phyloP scores from a whole-genome alignment of 176 grass and related monocot genomes.

The Avena atlantica region DNA sequence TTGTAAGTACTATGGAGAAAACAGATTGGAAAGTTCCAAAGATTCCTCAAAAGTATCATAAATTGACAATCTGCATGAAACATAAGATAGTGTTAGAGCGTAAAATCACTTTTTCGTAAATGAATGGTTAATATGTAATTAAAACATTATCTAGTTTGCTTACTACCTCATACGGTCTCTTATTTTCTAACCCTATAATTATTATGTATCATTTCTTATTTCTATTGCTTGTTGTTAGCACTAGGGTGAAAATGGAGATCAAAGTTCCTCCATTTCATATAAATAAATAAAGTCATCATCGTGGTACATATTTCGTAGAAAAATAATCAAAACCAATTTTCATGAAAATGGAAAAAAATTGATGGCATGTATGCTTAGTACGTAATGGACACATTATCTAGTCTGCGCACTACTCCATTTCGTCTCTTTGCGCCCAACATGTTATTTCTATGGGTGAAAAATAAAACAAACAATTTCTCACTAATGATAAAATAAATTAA shows the following conservation, averaged over 20 bases:
- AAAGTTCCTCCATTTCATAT: neutral
- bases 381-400: neutral
- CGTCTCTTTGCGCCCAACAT: neutral
- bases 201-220: no score
- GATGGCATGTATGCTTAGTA: neutral
- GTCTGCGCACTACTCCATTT: neutral
- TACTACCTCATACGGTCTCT: no score
- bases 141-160: no score
- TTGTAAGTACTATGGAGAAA: neutral
- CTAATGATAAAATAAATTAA: neutral
- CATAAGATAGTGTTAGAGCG: no score
- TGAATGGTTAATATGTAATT: no score
- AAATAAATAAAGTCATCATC: neutral
- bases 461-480: neutral
- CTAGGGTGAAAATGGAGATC: neutral
- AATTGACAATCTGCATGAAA: neutral
- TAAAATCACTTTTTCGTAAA: no score
- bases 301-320: neutral
- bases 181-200: no score
- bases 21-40: neutral
- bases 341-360: neutral
- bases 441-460: neutral
- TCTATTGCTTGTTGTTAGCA: neutral
- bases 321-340: neutral
- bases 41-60: neutral